A percentile compares a stretch with the other conserved stretches of the same genome.
These are phyloP conservation scores for Naganishia antarctica DNA, from an alignment of 768 basidiomycete genomes.

Conservation along the genomic window DNA sequence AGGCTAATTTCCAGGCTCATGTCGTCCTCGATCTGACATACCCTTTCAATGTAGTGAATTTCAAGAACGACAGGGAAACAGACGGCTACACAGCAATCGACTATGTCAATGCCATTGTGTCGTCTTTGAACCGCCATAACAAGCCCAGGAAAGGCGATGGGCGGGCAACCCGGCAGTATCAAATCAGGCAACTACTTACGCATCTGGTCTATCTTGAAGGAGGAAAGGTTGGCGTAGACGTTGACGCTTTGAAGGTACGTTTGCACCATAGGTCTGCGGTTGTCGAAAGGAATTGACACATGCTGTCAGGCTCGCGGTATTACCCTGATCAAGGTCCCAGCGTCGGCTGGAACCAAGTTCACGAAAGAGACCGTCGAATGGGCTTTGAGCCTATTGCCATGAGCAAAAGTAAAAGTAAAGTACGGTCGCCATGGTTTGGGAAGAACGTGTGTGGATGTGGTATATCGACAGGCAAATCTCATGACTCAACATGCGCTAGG, in stretches of 20 bases:
- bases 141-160: constrained; percentile 47
- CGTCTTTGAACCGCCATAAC: constrained; percentile 59
- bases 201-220: constrained; percentile 74
- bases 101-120: constrained; percentile 73
- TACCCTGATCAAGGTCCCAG: constrained; percentile 35
- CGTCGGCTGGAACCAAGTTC: constrained; percentile 32
- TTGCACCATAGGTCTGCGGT: too few species aligned
- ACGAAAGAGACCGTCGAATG: constrained; percentile 36
- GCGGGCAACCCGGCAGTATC: constrained; percentile 53
- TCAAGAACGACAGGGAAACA: constrained; percentile 83
- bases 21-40: too few species aligned
- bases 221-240: constrained; percentile 62
- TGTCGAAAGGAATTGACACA: too few species aligned
- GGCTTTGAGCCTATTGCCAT: constrained; percentile 36
- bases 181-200: constrained; percentile 73
- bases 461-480: too few species aligned
- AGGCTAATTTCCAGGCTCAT: too few species aligned
- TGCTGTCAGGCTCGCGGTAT: constrained; percentile 38
- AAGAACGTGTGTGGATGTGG: too few species aligned
- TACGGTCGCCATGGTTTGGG: too few species aligned
- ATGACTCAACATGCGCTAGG: too few species aligned
- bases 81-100: constrained; percentile 75
- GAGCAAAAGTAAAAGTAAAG: too few species aligned
- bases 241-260: constrained; percentile 58
- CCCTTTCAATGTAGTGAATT: too few species aligned